phyloP scores from a whole-genome alignment of 1,284 basidiomycete genomes.

The Pseudozyma sp. region DNA sequence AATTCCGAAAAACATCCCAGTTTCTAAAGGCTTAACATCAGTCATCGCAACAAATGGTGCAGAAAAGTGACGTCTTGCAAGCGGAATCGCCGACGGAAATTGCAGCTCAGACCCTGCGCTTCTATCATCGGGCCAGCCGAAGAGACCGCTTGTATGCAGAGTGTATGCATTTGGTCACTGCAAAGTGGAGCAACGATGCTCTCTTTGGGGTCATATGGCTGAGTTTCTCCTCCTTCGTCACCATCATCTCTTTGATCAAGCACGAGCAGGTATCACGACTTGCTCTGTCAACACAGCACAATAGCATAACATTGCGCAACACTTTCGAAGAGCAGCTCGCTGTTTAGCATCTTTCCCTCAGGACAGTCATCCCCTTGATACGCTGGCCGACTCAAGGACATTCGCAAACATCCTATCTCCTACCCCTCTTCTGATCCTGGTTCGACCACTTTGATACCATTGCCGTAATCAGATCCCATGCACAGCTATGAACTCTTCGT shows the following conservation, averaged over 20 bases:
- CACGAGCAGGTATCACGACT: slow-evolving; percentile 3
- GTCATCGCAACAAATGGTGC: slow-evolving; percentile 2
- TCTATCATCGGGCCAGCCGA: slow-evolving; percentile 5
- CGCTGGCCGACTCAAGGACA: slow-evolving; percentile 25
- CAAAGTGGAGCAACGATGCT: no score
- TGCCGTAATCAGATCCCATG: no score
- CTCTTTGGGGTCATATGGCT: no score
- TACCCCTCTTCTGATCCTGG: neutral
- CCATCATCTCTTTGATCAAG: neutral
- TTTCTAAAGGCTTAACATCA: slow-evolving; percentile 16
- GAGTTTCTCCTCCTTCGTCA: no score
- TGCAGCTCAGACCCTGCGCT: slow-evolving; percentile 2
- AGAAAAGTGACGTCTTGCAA: slow-evolving; percentile 26
- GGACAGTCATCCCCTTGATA: slow-evolving; percentile 5
- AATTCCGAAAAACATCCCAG: slow-evolving; percentile 21
- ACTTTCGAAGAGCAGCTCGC: neutral
- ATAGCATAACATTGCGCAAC: no score
- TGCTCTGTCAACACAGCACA: neutral
- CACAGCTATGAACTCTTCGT: neutral
- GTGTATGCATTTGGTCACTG: no score
- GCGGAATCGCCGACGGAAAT: slow-evolving; percentile 14
- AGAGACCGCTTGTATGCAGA: no score
- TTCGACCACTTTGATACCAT: neutral
- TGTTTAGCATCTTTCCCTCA: neutral
- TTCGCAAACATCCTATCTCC: slow-evolving; percentile 2